Percentiles rank a stretch among this genome's conserved stretches.
Conservation (phyloP, 805 yeast species). For the Lipomyces oligophaga region DNA sequence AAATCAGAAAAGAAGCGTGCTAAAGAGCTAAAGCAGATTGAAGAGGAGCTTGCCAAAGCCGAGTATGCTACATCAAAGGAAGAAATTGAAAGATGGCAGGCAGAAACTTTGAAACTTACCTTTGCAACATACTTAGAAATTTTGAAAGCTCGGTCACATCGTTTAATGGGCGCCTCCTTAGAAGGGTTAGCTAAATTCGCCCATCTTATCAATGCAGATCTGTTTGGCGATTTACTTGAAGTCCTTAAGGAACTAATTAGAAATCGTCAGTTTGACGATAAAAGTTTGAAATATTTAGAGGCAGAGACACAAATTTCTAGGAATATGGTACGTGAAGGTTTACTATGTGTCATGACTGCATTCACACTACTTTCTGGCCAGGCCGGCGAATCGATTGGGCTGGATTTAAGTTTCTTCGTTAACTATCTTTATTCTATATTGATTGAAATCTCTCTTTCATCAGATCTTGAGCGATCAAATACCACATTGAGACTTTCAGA, state of each 20-base stretch:
- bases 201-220: conserved; percentile 85
- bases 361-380: conserved; percentile 80
- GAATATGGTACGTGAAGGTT: conserved; percentile 53
- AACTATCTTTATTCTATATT: conserved; percentile 67
- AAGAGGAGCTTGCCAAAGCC: conserved; percentile 82
- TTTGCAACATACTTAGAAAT: conserved; percentile 74
- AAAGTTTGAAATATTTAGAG: conserved; percentile 36
- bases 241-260: conserved; percentile 76
- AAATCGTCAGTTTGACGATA: conserved; percentile 34
- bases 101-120: conserved; percentile 71
- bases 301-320: too few relatives aligned
- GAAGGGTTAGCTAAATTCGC: conserved; percentile 90
- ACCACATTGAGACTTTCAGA: conserved; percentile 77
- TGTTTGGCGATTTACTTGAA: conserved; percentile 87
- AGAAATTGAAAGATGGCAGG: conserved; percentile 80
- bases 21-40: conserved; percentile 81
- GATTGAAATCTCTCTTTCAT: conserved; percentile 65
- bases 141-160: conserved; percentile 57
- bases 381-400: conserved; percentile 62
- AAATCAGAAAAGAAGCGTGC: conserved; percentile 84
- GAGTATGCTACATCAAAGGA: conserved; percentile 83
- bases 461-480: conserved; percentile 82
- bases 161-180: conserved; percentile 76
- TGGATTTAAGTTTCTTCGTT: conserved; percentile 79
- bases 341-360: conserved; percentile 83